phyloP scores from a whole-genome alignment of 2,329 filamentous ascomycete genomes.

The Claviceps humidiphila region DNA sequence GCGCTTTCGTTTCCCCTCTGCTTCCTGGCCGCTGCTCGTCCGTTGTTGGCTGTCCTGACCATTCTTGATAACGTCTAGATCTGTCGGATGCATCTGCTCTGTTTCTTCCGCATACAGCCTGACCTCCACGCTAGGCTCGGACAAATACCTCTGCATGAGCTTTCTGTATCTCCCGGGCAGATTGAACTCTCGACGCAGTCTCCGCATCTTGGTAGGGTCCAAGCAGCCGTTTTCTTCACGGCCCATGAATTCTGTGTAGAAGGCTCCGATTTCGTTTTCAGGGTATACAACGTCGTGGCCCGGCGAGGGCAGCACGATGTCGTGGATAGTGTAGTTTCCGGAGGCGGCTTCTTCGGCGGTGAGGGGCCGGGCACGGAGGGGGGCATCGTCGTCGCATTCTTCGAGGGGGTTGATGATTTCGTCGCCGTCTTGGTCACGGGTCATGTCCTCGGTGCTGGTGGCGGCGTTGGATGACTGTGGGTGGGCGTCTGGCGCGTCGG shows the following conservation, averaged over 20 bases:
- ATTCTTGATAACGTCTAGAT: conserved; percentile 53
- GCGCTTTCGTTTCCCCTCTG: conserved; percentile 8
- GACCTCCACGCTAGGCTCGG: conserved; percentile 53
- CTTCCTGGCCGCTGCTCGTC: conserved; percentile 1
- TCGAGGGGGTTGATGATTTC: conserved; percentile 29
- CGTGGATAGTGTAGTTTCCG: conserved; percentile 68
- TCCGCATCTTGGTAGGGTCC: conserved; percentile 76
- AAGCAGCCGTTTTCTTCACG: conserved; percentile 63
- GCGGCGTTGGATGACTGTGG: conserved; percentile 10
- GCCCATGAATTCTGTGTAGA: conserved; percentile 78
- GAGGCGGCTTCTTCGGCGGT: conserved; percentile 65
- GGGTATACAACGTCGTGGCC: conserved; percentile 87
- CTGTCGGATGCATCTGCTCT: conserved; percentile 81
- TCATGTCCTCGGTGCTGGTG: conserved; percentile 15
- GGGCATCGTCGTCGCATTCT: conserved; percentile 27
- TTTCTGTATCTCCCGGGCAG: conserved; percentile 82
- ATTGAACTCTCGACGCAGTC: conserved; percentile 75
- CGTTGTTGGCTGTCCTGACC: conserved; percentile 11
- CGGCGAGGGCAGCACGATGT: conserved; percentile 83
- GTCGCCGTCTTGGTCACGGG: conserved; percentile 48
- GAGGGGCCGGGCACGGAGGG: conserved; percentile 53
- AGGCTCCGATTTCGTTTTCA: conserved; percentile 66
- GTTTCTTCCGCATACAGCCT: conserved; percentile 55
- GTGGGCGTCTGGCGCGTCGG: conserved; percentile 15
- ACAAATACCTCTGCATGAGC: conserved; percentile 58